Base-by-base conservation (phyloP, 306 rosid species). In the Lathyrus tuberosus region DNA sequence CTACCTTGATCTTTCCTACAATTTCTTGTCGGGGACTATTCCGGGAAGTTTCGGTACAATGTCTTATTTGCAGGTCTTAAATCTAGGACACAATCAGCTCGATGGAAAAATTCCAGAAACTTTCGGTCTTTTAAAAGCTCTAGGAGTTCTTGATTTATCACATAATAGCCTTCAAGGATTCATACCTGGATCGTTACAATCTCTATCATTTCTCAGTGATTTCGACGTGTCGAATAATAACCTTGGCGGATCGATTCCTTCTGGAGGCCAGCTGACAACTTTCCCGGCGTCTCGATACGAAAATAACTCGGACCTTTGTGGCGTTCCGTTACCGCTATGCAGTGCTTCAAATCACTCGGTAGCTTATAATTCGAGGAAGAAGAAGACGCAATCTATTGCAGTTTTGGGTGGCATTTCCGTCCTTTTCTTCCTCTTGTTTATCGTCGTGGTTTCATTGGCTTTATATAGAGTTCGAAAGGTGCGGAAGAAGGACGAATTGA, bases 141-240 rank as follows among this genome's bases (percentile, higher is more conserved):
- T 85, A 15, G 90, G 92, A 48, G 90, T 89, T 68, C 86, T 89
- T 9, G 96, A 89, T 76, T 84, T 89, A 67, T 89, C 96, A 12
- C 92, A 87, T 38, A 89, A 89, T 49, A 59, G 51, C 67, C 89
- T 89, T 47, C 75, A 78, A 49, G 96, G 92, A 3, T 71, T 41
- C 53, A 71, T 89, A 41, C 92, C 96, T 2, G 89, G 88, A 8
- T 73, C 92, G 4, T 78, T 89, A 76, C 86, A 80, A 53, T 14
- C 70, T 51, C 86, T 89, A 11, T 81, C 96, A 44, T 89, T 89
- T 64, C 92, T 89, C 42, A 89, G 83, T 72, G 96, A 89, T 75
- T 82, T 89, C 54, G 92, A 89, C 72, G 90, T 87, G 51, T 89
- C 96, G 22, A 89, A 89, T 76, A 89, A 89, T 61, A 87, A 85